Base-by-base conservation (phyloP, 352 stramenopile species). In the Pythium vanterpoolii region DNA sequence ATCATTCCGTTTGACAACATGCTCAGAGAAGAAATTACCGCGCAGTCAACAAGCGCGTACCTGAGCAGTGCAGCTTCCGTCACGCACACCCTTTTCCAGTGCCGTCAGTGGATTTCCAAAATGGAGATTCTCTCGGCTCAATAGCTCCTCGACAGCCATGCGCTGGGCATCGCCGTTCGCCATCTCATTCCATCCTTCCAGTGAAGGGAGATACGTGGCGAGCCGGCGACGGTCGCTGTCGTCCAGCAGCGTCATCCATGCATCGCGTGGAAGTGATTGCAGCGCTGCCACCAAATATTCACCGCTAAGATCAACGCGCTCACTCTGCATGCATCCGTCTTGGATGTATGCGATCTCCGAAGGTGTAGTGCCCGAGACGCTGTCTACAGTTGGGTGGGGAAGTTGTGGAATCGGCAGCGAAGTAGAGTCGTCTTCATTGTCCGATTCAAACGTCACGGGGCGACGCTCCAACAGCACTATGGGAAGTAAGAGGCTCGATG, bases 161-260 rank as follows among this genome's bases (percentile, higher is more conserved):
- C 30, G 60, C 44, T 57, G 58, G 1, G 60, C 51, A n/a, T 66
- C 60, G 7, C 56, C 60, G 16, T 18, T 39, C 0, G 31, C 18
- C 16, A 60, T 27, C 7, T 26, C 50, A 18, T 60, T 31, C 58
- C 40, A 60, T 2, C 49, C 58, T 42, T 60, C 26, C 5, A 66
- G 43, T 3, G 23, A 13, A 1, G 60, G 60, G 14, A 66, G 52
- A 21, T 28, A 53, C 1, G 26, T 34, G 16, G 19, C 11, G 10
- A 66, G 47, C 24, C 33, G 38, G 5, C 7, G 31, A 0, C 51
- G 42, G 24, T 66, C 60, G 4, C 36, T 38, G 4, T 48, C 60
- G 14, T 51, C 26, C 5, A 66, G 46, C n/a, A 66, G 45, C 23
- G 60, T 23, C n/a, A 44, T 55, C 60, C 60, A 66, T 10, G 60